Percentiles rank a stretch among this genome's conserved stretches.
Conservation (phyloP, 169 alveolate species). For the Plasmodium coatneyi region DNA sequence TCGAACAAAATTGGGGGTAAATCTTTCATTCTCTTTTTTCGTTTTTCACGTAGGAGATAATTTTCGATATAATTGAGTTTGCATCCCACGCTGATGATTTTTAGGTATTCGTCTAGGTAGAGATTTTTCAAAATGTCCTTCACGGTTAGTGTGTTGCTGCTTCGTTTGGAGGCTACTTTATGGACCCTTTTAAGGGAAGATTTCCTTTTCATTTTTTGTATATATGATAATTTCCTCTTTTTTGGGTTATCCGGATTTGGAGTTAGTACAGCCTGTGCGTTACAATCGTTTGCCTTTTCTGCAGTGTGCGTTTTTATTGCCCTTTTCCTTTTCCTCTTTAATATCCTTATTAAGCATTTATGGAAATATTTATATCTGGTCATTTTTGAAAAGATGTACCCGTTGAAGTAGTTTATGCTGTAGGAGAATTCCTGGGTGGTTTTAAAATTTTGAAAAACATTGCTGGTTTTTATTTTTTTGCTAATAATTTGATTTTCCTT, state of each 20-base stretch:
- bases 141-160: conserved; percentile 6
- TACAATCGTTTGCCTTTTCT: background rate
- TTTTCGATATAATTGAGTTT: conserved; percentile 68
- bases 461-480: background rate
- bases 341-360: conserved; percentile 58
- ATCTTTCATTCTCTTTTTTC: conserved; percentile 51
- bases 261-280: background rate
- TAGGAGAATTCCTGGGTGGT: conserved; percentile 38
- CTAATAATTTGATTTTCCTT: conserved; percentile 32
- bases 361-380: conserved; percentile 70
- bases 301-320: background rate
- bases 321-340: conserved; percentile 10
- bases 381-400: conserved; percentile 66
- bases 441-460: conserved; percentile 40
- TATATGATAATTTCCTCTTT: conserved; percentile 16
- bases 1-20: conserved; percentile 53
- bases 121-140: conserved; percentile 57
- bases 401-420: conserved; percentile 48
- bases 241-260: background rate
- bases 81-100: conserved; percentile 49
- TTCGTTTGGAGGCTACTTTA: background rate
- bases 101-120: conserved; percentile 57
- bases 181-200: background rate
- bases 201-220: background rate
- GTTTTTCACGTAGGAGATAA: conserved; percentile 34